Percentiles rank a stretch among this genome's conserved stretches.
Evolutionary conservation across 352 stramenopile genomes (phyloP).

Genomic region (Phytophthora cactorum): DNA sequence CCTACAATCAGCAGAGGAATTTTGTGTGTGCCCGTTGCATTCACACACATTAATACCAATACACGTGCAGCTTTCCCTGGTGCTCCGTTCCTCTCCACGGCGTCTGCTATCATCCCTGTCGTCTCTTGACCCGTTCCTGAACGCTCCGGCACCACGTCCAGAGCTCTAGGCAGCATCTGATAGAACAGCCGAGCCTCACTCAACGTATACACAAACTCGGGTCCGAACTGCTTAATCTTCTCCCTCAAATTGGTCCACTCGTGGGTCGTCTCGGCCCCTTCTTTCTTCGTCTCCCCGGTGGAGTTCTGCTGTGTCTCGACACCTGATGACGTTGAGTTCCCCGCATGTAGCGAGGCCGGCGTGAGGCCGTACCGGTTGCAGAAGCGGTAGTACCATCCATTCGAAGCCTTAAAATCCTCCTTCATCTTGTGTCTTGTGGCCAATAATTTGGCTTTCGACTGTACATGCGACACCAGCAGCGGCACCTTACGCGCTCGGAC

Average conservation of each 20-base stretch:
- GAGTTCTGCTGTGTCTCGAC: not conserved
- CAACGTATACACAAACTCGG: conserved; percentile 60
- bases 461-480: conserved; percentile 56
- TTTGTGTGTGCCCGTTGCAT: conserved; percentile 62
- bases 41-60: conserved; percentile 52
- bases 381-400: conserved; percentile 84
- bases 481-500: conserved; percentile 50
- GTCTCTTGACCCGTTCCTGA: not conserved
- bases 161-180: conserved; percentile 41
- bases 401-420: conserved; percentile 64
- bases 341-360: conserved; percentile 36
- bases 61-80: conserved; percentile 37
- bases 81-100: conserved; percentile 7
- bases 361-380: conserved; percentile 66
- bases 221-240: conserved; percentile 29
- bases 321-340: not conserved
- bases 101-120: conserved; percentile 11
- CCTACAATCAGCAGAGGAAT: conserved; percentile 55
- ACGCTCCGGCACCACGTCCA: not conserved
- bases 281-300: conserved; percentile 4
- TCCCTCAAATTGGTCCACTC: conserved; percentile 40
- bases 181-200: conserved; percentile 62
- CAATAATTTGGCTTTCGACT: conserved; percentile 62
- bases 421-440: conserved; percentile 46
- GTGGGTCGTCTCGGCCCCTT: conserved; percentile 10